Conservation (phyloP, 768 basidiomycete species). For the Lactarius hengduanensis region DNA sequence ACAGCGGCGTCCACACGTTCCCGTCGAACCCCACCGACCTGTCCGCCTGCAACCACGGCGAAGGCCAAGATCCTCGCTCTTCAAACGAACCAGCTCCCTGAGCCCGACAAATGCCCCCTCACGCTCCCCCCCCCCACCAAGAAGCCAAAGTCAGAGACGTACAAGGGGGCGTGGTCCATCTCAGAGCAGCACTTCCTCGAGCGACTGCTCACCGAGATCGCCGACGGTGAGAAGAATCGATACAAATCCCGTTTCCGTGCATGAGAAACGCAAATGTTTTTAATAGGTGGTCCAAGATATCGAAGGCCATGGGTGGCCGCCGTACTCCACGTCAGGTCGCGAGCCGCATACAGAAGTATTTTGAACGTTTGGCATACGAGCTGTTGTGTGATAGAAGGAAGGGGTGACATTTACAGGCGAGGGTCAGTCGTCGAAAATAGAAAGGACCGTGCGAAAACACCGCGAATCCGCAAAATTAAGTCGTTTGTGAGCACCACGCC, state of each 20-base stretch:
- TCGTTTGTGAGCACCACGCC: no score
- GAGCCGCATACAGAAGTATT: conserved; percentile 87
- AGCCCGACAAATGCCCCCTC: neutral
- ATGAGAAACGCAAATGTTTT: conserved; percentile 5
- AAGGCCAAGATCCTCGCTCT: conserved; percentile 17
- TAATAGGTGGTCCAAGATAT: conserved; percentile 75
- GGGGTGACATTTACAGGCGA: no score
- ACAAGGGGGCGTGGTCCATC: conserved; percentile 76
- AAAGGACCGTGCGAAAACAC: no score
- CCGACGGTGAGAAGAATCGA: conserved; percentile 75
- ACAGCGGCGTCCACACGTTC: no score
- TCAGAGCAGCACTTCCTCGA: conserved; percentile 78
- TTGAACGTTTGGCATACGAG: conserved; percentile 51
- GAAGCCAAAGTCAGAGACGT: conserved; percentile 62
- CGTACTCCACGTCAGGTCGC: conserved; percentile 84
- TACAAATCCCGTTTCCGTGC: conserved; percentile 34
- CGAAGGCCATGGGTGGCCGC: conserved; percentile 73
- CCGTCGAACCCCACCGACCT: no score
- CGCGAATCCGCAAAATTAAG: no score
- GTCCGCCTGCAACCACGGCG: neutral
- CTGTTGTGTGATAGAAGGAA: no score
- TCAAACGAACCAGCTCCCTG: conserved; percentile 4
- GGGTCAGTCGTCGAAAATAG: no score
- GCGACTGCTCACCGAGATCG: conserved; percentile 69
- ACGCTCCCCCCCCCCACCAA: conserved; percentile 17